Percentiles rank a stretch among this genome's conserved stretches.
Conservation (phyloP, 2,329 filamentous ascomycete genomes). For the Gliomastix tumulicola region DNA sequence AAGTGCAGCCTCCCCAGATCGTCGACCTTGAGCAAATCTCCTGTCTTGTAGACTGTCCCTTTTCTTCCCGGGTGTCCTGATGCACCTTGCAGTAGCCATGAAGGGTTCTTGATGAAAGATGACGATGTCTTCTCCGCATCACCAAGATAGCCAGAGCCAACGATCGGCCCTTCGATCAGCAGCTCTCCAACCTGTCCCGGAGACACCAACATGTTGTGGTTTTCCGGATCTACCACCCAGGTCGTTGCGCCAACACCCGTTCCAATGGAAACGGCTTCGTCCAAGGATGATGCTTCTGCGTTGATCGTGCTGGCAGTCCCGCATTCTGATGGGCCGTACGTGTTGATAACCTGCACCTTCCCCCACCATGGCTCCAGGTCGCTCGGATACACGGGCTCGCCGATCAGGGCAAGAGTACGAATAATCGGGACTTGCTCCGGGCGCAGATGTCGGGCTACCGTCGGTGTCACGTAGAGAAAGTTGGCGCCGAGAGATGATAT, state of each 20-base stretch:
- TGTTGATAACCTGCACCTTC: not conserved
- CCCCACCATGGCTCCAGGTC: conserved; percentile 9
- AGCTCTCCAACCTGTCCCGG: conserved; percentile 16
- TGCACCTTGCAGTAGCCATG: not conserved
- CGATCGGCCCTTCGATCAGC: conserved; percentile 14
- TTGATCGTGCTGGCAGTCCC: conserved; percentile 4
- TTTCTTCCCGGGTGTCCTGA: conserved; percentile 14
- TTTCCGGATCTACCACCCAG: conserved; percentile 8
- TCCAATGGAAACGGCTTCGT: conserved; percentile 5
- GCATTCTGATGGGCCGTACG: conserved; percentile 9
- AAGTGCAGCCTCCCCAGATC: conserved; percentile 26
- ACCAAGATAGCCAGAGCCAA: conserved; percentile 14
- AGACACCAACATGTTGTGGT: conserved; percentile 9
- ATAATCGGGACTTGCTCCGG: conserved; percentile 76
- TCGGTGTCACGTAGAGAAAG: conserved; percentile 60
- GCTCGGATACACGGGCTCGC: conserved; percentile 56
- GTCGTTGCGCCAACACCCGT: not conserved
- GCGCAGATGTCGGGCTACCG: conserved; percentile 68
- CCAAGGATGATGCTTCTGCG: not conserved
- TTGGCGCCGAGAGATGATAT: conserved; percentile 10
- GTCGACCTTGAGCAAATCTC: conserved; percentile 15
- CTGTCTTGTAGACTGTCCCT: conserved; percentile 12
- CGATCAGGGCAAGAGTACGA: conserved; percentile 81
- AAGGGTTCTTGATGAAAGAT: conserved; percentile 14
- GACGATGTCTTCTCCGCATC: conserved; percentile 12